phyloP scores from a whole-genome alignment of 2,329 filamentous ascomycete genomes.

The Zasmidium cellare region DNA sequence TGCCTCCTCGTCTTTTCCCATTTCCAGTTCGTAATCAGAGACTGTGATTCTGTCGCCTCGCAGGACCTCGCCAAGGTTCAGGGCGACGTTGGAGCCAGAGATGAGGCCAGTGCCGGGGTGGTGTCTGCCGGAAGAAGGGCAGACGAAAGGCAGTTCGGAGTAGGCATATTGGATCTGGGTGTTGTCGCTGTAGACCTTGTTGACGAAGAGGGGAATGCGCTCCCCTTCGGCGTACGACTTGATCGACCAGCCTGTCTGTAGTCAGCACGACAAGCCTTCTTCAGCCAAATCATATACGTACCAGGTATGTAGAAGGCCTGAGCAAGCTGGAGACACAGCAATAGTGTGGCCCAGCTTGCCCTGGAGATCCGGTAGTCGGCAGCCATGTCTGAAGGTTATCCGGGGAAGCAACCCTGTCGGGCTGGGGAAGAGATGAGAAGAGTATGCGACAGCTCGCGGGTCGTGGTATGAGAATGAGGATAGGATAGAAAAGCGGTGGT shows the following conservation, averaged over 20 bases:
- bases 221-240: slow-evolving; percentile 76
- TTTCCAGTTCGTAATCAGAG: slow-evolving; percentile 78
- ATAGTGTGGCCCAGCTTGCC: slow-evolving; percentile 50
- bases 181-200: slow-evolving; percentile 88
- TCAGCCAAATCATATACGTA: slow-evolving; percentile 42
- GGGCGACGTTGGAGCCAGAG: slow-evolving; percentile 73
- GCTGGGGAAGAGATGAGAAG: neutral
- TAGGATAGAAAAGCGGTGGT: neutral
- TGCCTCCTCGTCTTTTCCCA: slow-evolving; percentile 74
- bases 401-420: neutral
- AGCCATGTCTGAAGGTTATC: slow-evolving; percentile 31
- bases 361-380: slow-evolving; percentile 39
- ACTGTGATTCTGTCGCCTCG: slow-evolving; percentile 82
- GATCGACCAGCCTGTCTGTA: slow-evolving; percentile 70
- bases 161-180: slow-evolving; percentile 92
- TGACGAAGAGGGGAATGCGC: slow-evolving; percentile 79
- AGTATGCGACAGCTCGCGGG: neutral
- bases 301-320: slow-evolving; percentile 85
- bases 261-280: slow-evolving; percentile 10
- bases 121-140: slow-evolving; percentile 69
- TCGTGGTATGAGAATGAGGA: neutral
- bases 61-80: slow-evolving; percentile 85
- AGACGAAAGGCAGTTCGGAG: slow-evolving; percentile 84
- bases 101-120: slow-evolving; percentile 67
- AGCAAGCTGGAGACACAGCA: slow-evolving; percentile 49